Evolutionary conservation across 768 basidiomycete genomes (phyloP), one percentile per base, ranked within the genome.

Genomic region (Calocybe gangraenosa): DNA sequence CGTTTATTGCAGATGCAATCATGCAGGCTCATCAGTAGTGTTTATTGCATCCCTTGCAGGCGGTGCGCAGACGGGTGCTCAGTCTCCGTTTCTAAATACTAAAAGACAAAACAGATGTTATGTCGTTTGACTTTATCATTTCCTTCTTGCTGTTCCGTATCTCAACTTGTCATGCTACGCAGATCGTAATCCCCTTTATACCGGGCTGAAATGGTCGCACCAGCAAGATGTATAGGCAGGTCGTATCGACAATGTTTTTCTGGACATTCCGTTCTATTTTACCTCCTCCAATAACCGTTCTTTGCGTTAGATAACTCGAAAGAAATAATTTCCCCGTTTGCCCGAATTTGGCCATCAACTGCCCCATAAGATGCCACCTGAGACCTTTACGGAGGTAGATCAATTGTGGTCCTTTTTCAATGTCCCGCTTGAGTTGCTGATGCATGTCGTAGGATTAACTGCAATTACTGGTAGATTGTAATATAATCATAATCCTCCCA

Each of bases 1-100:
- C 78, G 45, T 94, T 90, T 70, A 94, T 95, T 58, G 87, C 91
- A 46, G 92, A 95, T 60, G 89, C 90, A 42, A 87, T 96, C 56
- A 89, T 92, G 87, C 87, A 86, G 69, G 90, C 90, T 51, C 90
- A 92, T 61, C 84, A 85, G 69, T 89, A 75, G 60, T 43, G 37
- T 40, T 40, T 48, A 48, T 44, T 46, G 42, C 48, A 45, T 46
- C 55, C 42, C 44, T 42, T 31, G 9, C 45, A 37, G 51, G 37
- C 15, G 42, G 23, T 37, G 43, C 48, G 42, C 45, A 51, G 38
- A 40, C 44, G 44, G 37, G 50, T 36, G 46, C 40, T 45, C 40
- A 21, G 18, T 25, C 14, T 43, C 15, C 49, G 11, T 25, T 55
- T 58, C 50, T 55, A 47, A 41, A 58, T 60, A 62, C 50, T 46